Evolutionary conservation across 2,329 filamentous ascomycete genomes (phyloP).

Genomic region (Aspergillus piperis): DNA sequence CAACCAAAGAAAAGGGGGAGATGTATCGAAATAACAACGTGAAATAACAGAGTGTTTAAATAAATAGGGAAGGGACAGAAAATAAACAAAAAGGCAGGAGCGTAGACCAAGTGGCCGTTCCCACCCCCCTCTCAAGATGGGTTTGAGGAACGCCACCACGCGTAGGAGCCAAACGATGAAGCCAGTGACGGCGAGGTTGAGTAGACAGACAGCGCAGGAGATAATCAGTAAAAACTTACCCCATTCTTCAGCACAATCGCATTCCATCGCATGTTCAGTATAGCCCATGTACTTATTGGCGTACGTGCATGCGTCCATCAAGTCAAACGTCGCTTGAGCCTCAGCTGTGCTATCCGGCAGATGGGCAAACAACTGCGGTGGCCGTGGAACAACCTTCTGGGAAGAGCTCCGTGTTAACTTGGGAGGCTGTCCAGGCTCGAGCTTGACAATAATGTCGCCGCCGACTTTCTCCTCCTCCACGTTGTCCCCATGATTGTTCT

Average conservation of each 20-base stretch:
- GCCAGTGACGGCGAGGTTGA: constrained; percentile 9
- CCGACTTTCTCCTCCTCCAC: constrained; percentile 58
- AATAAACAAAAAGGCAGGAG: background rate
- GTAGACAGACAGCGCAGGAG: constrained; percentile 26
- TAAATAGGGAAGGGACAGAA: background rate
- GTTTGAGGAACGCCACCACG: background rate
- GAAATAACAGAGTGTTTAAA: too few relatives aligned
- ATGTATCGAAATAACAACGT: too few relatives aligned
- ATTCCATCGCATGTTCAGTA: constrained; percentile 91
- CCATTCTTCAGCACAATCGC: constrained; percentile 93
- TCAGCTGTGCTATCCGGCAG: constrained; percentile 77
- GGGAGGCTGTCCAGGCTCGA: constrained; percentile 65
- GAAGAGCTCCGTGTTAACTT: constrained; percentile 74
- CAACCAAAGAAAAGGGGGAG: too few relatives aligned
- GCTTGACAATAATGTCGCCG: constrained; percentile 63
- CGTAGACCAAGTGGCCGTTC: background rate
- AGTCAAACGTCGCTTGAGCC: constrained; percentile 73
- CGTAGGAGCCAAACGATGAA: constrained; percentile 1
- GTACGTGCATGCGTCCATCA: constrained; percentile 85
- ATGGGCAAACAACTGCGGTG: constrained; percentile 69
- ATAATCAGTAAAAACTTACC: constrained; percentile 60
- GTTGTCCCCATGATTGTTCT: constrained; percentile 23
- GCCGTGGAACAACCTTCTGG: constrained; percentile 65
- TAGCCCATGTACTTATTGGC: constrained; percentile 87
- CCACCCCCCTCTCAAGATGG: background rate